phyloP scores from a whole-genome alignment of 768 basidiomycete genomes.

The Podaxis mareebaensis region DNA sequence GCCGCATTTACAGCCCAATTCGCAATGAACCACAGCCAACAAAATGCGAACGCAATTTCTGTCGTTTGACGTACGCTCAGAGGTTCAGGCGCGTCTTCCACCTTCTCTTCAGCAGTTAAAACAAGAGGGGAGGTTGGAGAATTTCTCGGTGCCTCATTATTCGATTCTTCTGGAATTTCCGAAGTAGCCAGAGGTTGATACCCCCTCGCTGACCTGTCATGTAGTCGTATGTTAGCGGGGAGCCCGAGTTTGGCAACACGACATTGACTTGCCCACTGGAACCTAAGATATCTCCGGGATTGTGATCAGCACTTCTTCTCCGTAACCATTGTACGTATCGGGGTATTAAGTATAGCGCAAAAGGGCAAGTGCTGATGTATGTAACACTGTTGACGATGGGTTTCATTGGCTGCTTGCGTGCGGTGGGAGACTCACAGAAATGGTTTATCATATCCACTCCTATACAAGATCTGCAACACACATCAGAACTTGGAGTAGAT shows the following conservation, averaged over 20 bases:
- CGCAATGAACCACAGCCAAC: conserved; percentile 90
- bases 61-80: conserved; percentile 64
- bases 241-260: not conserved
- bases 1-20: conserved; percentile 90
- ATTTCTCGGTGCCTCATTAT: not conserved
- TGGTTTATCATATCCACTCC: conserved; percentile 80
- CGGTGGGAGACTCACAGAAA: conserved; percentile 58
- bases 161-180: not conserved
- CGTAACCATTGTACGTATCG: conserved; percentile 26
- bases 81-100: conserved; percentile 20
- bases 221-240: not conserved
- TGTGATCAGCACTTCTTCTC: conserved; percentile 1
- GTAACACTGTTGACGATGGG: conserved; percentile 35
- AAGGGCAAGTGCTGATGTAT: conserved; percentile 88
- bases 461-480: conserved; percentile 43
- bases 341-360: conserved; percentile 44
- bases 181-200: conserved; percentile 27
- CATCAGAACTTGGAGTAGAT: not conserved
- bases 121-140: not conserved
- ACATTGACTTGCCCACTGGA: not conserved
- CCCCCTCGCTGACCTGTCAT: conserved; percentile 17
- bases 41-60: conserved; percentile 75
- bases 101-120: conserved; percentile 17
- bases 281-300: not conserved
- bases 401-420: not conserved